Conservation (phyloP, 768 basidiomycete species). For the Mycena chlorophos region DNA sequence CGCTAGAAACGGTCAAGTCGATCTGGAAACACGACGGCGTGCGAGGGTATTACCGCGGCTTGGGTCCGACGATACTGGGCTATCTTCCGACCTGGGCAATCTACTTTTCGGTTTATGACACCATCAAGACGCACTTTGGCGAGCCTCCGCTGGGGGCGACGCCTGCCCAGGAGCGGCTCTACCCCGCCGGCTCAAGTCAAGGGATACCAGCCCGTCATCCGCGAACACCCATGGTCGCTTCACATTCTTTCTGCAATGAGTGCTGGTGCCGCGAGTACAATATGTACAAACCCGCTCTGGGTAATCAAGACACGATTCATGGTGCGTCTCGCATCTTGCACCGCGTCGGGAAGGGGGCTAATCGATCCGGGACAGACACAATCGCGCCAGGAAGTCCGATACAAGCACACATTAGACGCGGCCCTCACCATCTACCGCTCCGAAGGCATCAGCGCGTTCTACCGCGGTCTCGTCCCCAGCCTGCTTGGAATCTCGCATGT, state of each 20-base stretch:
- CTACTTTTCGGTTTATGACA: conserved; percentile 97
- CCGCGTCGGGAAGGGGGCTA: conserved; percentile 16
- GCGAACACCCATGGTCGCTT: conserved; percentile 82
- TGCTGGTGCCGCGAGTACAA: conserved; percentile 90
- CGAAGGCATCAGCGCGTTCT: conserved; percentile 88
- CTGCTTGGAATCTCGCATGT: conserved; percentile 92
- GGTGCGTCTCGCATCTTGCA: conserved; percentile 51
- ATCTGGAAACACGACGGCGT: conserved; percentile 71
- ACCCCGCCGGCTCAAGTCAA: conserved; percentile 84
- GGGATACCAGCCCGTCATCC: conserved; percentile 77
- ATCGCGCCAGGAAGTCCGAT: conserved; percentile 72
- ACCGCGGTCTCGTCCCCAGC: conserved; percentile 91
- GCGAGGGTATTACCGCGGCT: conserved; percentile 91
- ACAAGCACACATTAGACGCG: conserved; percentile 89
- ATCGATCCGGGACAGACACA: conserved; percentile 64
- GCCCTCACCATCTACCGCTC: conserved; percentile 84
- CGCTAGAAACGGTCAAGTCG: conserved; percentile 40
- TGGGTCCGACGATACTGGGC: conserved; percentile 93
- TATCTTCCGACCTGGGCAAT: conserved; percentile 99
- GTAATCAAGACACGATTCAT: conserved; percentile 99
- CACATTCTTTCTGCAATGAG: conserved; percentile 96
- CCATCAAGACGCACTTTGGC: conserved; percentile 84
- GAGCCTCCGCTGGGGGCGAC: conserved; percentile 51
- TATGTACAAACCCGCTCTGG: conserved; percentile 96
- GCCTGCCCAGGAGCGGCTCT: conserved; percentile 49